Percentiles rank a stretch among this genome's conserved stretches.
phyloP scores from a whole-genome alignment of 2,329 filamentous ascomycete genomes.

The Mycosphaerella arachidis region DNA sequence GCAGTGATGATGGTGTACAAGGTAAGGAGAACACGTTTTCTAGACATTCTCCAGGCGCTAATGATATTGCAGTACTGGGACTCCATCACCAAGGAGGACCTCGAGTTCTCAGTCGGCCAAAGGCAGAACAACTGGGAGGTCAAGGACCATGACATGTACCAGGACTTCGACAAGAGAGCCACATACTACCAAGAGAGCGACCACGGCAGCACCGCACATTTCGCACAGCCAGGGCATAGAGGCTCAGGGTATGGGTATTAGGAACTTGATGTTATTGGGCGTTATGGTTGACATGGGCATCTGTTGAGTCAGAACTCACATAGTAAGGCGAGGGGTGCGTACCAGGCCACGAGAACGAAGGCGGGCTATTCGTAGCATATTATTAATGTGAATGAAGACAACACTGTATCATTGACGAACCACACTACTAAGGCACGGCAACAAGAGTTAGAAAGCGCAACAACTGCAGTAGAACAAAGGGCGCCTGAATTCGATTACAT shows the following conservation, averaged over 20 bases:
- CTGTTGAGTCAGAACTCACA: slow-evolving; percentile 7
- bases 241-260: slow-evolving; percentile 20
- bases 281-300: neutral
- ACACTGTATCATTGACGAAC: neutral
- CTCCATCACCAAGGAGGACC: slow-evolving; percentile 94
- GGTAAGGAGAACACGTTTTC: slow-evolving; percentile 47
- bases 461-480: no score
- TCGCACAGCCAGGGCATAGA: slow-evolving; percentile 31
- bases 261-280: neutral
- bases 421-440: no score
- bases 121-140: slow-evolving; percentile 98
- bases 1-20: slow-evolving; percentile 99
- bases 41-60: neutral
- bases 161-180: slow-evolving; percentile 66
- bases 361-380: neutral
- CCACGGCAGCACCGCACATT: slow-evolving; percentile 50
- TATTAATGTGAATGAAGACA: neutral
- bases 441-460: no score
- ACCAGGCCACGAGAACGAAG: neutral
- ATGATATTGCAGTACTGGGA: slow-evolving; percentile 76
- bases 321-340: slow-evolving; percentile 14
- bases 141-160: slow-evolving; percentile 76
- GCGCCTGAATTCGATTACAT: neutral
- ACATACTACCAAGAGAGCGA: slow-evolving; percentile 69
- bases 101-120: slow-evolving; percentile 94